Evolutionary conservation across 306 rosid species (phyloP), one percentile per base, ranked within the genome.

Genomic region (Biancaea sappan): DNA sequence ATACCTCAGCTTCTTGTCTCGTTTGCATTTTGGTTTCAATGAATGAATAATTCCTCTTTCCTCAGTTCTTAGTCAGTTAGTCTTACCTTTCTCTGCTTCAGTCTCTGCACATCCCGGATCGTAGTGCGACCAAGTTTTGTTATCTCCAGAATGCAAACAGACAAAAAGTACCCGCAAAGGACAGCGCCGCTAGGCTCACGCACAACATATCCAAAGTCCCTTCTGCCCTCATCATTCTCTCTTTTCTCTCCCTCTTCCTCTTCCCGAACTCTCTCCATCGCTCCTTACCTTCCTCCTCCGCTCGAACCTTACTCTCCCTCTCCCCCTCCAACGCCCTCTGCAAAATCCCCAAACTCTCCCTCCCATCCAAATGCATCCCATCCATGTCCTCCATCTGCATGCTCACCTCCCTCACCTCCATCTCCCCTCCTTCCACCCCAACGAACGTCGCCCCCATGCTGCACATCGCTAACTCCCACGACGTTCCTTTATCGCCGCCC

Each of bases 341-440:
- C 15, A 90, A 63, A 84, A 86, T 88, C 62, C 81, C 91, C 90
- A 92, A 76, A 86, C 91, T 81, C 0, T 88, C 91, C 89, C 62
- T 81, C 43, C 96, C 96, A 19, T 86, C 84, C 68, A 93, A 41
- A 0, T 83, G 84, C 66, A 9, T 74, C 14, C 92, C 96, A 0
- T 93, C 98, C 95, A 90, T 59, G 80, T 90, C 91, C 87, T 90
- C 94, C 81, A 83, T 81, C 76, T 80, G 78, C 80, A 93, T 37
- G 32, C 89, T 82, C 64, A 77, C 84, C 76, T 90, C 98, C 80
- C 88, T 88, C 76, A 88, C 84, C 26, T 79, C 78, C 75, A 88
- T 28, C 11, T 56, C 84, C 75, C 75, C 81, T 35, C 81, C 86
- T 52, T 71, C 85, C 35, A 73, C 71, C 24, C 74, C 90, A 1